Conservation (phyloP, 345 rosid species). For the Populus simonii region DNA sequence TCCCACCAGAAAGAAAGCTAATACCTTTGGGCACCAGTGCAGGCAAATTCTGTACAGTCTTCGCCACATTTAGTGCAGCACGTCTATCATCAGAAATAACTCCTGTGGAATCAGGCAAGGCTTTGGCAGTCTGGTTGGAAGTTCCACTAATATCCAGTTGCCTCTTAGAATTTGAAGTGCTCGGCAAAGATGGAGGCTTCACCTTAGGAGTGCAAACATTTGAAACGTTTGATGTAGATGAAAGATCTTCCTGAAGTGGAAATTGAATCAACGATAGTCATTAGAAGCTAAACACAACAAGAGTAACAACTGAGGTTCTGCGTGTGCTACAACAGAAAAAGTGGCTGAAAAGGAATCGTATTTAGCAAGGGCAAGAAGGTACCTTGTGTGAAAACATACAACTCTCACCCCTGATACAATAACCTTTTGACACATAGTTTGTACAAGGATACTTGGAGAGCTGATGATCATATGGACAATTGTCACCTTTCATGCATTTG, state of each 20-base stretch:
- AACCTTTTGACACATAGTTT: slow-evolving; percentile 50
- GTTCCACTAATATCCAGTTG: slow-evolving; percentile 21
- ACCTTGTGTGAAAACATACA: slow-evolving; percentile 95
- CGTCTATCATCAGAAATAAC: slow-evolving; percentile 17
- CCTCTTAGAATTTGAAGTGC: slow-evolving; percentile 25
- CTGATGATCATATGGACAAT: slow-evolving; percentile 86
- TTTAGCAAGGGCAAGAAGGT: slow-evolving; percentile 12
- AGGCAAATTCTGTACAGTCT: slow-evolving; percentile 13
- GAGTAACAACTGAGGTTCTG: neutral
- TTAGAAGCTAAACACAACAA: slow-evolving; percentile 1
- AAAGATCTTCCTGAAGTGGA: slow-evolving; percentile 31
- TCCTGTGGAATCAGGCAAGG: slow-evolving; percentile 9
- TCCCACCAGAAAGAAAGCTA: slow-evolving; percentile 37
- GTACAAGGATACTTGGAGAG: slow-evolving; percentile 81
- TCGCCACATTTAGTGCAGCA: slow-evolving; percentile 17
- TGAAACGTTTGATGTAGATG: slow-evolving; percentile 23
- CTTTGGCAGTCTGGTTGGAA: slow-evolving; percentile 12
- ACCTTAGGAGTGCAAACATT: slow-evolving; percentile 18
- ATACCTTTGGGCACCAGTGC: slow-evolving; percentile 44
- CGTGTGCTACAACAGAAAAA: neutral
- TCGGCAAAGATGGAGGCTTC: slow-evolving; percentile 21
- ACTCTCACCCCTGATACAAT: slow-evolving; percentile 64
- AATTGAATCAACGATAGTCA: slow-evolving; percentile 25
- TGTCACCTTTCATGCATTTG: slow-evolving; percentile 85
- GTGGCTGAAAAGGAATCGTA: neutral